Base-by-base conservation (phyloP, 2,329 filamentous ascomycete genomes). In the Phaeosphaeria sp. region DNA sequence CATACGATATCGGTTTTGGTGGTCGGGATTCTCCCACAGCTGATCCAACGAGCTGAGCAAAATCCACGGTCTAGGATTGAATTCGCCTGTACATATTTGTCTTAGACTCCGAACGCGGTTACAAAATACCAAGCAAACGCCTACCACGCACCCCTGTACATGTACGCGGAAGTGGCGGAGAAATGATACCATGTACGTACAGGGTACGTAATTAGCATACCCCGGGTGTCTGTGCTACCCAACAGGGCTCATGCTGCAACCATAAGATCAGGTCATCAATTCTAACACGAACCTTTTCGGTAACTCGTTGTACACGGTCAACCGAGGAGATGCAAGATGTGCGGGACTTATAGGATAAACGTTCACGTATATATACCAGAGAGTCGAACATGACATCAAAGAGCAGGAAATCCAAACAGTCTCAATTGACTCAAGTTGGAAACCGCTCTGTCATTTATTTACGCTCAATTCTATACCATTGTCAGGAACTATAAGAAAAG, bases 111-210 rank as follows among this genome's bases (percentile, higher is more conserved):
- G 22, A 17, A 4, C 33, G 6, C 23, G 11, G 17, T 21, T 18
- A 22, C 11, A 15, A 22, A 30, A 25, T 21, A 18, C 36, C 42
- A 10, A 36, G 22, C 18, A 44, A 23, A 46, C 15, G 39, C 10
- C 18, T 46, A 36, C 18, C 21, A 39, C 15, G 33, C 27, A 39
- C 49, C 25, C 52, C 36, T 49, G 52, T 43, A 33, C 11, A 13
- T 3, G 17, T 4, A 20, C 9, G 41, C 56, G 56, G 56, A 55
- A 55, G 52, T 55, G 52, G 56, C 56, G 56, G 56, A 59, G 53
- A 59, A 46, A 43, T 44, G 20, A 27, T 46, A 33, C 43, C 46
- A 15, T 27, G 17, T 27, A n/a, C 52, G 54, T 46, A 49, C 44
- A 36, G 52, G 23, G 50, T 59, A 59, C 56, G 56, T 59, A 59